Base-by-base conservation (phyloP, 140 eudicot genomes). In the Stevia rebaudiana region DNA sequence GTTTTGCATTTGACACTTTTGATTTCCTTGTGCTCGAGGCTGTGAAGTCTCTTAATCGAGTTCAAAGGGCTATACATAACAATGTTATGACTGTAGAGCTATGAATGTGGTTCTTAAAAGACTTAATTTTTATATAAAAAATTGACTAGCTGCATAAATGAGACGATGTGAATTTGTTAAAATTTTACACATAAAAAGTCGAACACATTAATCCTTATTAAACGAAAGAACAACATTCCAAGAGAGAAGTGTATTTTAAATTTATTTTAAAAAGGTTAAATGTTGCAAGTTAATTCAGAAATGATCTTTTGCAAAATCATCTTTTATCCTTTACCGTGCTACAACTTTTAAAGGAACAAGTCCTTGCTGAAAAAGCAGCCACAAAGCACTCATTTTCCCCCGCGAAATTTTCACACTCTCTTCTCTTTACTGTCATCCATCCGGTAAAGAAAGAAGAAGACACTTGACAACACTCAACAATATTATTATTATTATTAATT, bases 371-470 rank as follows among this genome's bases (percentile, higher is more conserved):
- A 73, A 54, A 73, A 64, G 73, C 63, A 58, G 41, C 74, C 68
- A 17, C 57, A 74, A 74, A 67, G 25, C 64, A 67, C 79, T 67
- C 79, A 58, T 58, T 74, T 74, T 57, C 17, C 5, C 31, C 9
- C 30, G 30, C 58, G 19, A 59, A 48, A 59, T 74, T 58, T 67
- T 66, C 56, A 66, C 74, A 46, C 64, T 46, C 64, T 47, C 11
- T 70, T 43, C 22, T 49, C 48, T 51, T 24, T 62, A 57, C 17
- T 57, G 64, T 35, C 64, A 33, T 57, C 64, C 11, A 63, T n/a
- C n/a, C n/a, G n/a, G 49, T 33, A 12, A 37, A 40, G 44, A 47
- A 35, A 9, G 22, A 28, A 41, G 18, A 61, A 15, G 25, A 30
- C 35, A 53, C 66, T 56, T 44, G 61, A 74, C 74, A 58, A 37